phyloP scores from a whole-genome alignment of 257 asterid species.

The Osmanthus fragrans region DNA sequence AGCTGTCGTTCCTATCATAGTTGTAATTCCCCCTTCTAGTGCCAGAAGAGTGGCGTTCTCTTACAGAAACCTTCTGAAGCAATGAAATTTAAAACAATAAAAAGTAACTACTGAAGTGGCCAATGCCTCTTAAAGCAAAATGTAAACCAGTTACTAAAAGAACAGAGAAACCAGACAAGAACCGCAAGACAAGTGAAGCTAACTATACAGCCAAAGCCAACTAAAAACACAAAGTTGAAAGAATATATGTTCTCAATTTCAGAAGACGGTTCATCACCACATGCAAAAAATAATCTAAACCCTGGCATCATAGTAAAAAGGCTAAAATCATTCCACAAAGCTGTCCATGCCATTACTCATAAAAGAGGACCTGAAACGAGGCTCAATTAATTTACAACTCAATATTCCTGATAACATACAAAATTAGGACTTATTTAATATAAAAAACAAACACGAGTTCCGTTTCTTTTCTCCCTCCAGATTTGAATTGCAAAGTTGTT shows the following conservation, averaged over 20 bases:
- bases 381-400: background rate
- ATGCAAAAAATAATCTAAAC: constrained; percentile 4
- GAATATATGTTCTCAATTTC: background rate
- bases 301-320: constrained; percentile 4
- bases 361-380: background rate
- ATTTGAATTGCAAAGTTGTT: background rate
- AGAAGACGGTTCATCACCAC: background rate
- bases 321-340: background rate
- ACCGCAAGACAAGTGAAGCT: background rate
- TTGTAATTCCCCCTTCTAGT: constrained; percentile 72
- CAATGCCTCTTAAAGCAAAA: background rate
- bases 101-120: background rate
- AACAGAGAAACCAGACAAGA: background rate
- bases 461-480: background rate
- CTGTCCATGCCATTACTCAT: background rate
- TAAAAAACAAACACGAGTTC: background rate
- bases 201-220: background rate
- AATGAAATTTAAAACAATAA: constrained; percentile 27
- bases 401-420: constrained; percentile 8
- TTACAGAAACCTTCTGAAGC: constrained; percentile 58
- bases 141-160: background rate
- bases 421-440: background rate
- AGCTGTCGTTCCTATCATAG: constrained; percentile 67
- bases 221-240: background rate
- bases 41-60: constrained; percentile 75